phyloP scores from a whole-genome alignment of 352 stramenopile genomes.

The Aphanomyces euteiches region DNA sequence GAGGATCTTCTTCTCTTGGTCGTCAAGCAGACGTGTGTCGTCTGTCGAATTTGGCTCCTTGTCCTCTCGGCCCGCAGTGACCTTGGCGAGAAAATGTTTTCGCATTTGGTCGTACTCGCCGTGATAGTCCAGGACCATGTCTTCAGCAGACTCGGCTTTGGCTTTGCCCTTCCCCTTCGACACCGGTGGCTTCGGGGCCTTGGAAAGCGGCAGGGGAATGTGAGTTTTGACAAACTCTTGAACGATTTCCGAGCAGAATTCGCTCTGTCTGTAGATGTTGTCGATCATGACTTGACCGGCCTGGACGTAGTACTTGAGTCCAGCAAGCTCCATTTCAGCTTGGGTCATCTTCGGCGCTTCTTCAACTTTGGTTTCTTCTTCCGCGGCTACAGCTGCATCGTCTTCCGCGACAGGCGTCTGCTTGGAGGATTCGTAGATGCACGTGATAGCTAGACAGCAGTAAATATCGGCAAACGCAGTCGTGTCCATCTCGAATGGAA shows the following conservation, averaged over 20 bases:
- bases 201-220: slow-evolving; percentile 41
- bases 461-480: slow-evolving; percentile 77
- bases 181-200: background rate
- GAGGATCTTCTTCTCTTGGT: slow-evolving; percentile 51
- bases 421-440: slow-evolving; percentile 68
- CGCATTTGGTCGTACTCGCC: slow-evolving; percentile 50
- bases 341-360: slow-evolving; percentile 32
- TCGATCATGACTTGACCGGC: slow-evolving; percentile 74
- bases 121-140: slow-evolving; percentile 35
- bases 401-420: slow-evolving; percentile 12
- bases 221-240: slow-evolving; percentile 49
- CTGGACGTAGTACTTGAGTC: slow-evolving; percentile 78
- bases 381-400: background rate
- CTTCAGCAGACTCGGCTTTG: slow-evolving; percentile 54
- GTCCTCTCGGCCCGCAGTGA: slow-evolving; percentile 40
- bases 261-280: slow-evolving; percentile 65
- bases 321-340: slow-evolving; percentile 45
- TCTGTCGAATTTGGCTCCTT: slow-evolving; percentile 33
- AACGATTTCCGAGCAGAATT: slow-evolving; percentile 41
- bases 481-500: slow-evolving; percentile 59
- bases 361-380: slow-evolving; percentile 26
- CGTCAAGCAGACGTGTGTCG: slow-evolving; percentile 33
- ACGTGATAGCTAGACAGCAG: slow-evolving; percentile 79
- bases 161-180: slow-evolving; percentile 49
- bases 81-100: slow-evolving; percentile 55